Base-by-base conservation (phyloP, 2,329 filamentous ascomycete genomes). In the Trichophyton equinum region DNA sequence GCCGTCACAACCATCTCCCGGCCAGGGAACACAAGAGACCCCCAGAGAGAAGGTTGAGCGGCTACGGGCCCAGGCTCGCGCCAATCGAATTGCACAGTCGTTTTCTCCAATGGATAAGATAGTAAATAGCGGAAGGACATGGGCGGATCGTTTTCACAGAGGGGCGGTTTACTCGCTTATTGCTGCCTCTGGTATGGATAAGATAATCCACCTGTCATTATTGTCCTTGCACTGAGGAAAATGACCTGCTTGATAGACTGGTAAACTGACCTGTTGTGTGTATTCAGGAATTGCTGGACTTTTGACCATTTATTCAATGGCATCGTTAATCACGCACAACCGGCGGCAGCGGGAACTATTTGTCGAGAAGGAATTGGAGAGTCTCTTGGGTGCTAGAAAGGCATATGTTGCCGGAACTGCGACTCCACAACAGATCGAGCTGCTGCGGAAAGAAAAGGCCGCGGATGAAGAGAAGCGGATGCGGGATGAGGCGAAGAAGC, bases 1-100 rank as follows among this genome's bases (percentile, higher is more conserved):
- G 46, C 60, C 64, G 15, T 20, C 61, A 18, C 53, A 51, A 56
- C 55, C 60, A 38, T 61, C 63, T 55, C 61, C 60, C 13, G 59
- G 53, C 20, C 57, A 56, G 63, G 59, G 59, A 56, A 62, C 27
- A 49, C 57, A 68, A 64, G 86, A 89, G 75, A 86, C 85, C 1
- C 82, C 86, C 57, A 83, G 84, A 71, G 82, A 89, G 75, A 84
- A 85, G 67, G 86, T 89, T 40, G 81, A 83, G 65, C 80, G 86
- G 63, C 75, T 89, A 68, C 80, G 86, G 60, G 84, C 84, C 53
- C 84, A 85, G 63, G 85, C 87, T 70, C 78, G 84, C 62, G 83
- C 83, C n/a, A 84, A 85, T 53, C 82, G 82, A 72, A 78, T 81
- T 66, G 81, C 84, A 51, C 78, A 81, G 68, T 77, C 79, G 55